phyloP scores from a whole-genome alignment of 1,284 basidiomycete genomes.

The Anthracocystis setariae region DNA sequence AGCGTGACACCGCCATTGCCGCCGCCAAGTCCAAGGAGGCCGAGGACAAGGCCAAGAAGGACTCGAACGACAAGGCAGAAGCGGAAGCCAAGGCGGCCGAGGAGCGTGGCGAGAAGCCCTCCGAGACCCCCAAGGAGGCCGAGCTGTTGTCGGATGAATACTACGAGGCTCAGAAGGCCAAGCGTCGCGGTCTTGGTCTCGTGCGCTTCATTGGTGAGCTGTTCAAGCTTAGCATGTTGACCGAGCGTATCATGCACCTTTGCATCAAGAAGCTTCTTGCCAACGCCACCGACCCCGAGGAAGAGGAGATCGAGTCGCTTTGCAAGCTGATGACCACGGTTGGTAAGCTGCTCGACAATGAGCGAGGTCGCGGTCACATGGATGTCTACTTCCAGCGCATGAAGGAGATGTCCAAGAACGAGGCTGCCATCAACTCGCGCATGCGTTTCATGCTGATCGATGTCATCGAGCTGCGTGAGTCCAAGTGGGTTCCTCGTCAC shows the following conservation, averaged over 20 bases:
- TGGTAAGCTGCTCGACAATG: conserved; percentile 79
- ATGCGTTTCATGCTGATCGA: conserved; percentile 97
- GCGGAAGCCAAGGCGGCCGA: conserved; percentile 74
- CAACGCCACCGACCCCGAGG: conserved; percentile 92
- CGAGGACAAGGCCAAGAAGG: conserved; percentile 72
- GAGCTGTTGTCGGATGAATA: conserved; percentile 89
- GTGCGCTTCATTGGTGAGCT: conserved; percentile 98
- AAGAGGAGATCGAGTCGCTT: conserved; percentile 95
- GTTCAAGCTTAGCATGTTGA: conserved; percentile 95
- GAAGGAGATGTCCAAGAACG: conserved; percentile 78
- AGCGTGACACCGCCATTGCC: conserved; percentile 71
- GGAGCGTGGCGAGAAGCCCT: conserved; percentile 65
- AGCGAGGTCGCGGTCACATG: conserved; percentile 83
- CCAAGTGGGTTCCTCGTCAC: conserved; percentile 82
- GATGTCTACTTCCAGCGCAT: conserved; percentile 93
- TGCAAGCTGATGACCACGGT: conserved; percentile 92
- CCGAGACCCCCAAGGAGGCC: conserved; percentile 67
- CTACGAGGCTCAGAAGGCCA: conserved; percentile 94
- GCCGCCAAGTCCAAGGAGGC: conserved; percentile 72
- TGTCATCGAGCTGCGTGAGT: conserved; percentile 85
- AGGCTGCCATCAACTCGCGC: conserved; percentile 79
- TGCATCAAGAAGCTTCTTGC: conserved; percentile 93
- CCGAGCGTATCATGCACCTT: conserved; percentile 93
- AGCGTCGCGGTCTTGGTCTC: conserved; percentile 93
- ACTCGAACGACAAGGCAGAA: conserved; percentile 69